Evolutionary conservation across 1,284 basidiomycete genomes (phyloP).

Genomic region (Ustilago esculenta): DNA sequence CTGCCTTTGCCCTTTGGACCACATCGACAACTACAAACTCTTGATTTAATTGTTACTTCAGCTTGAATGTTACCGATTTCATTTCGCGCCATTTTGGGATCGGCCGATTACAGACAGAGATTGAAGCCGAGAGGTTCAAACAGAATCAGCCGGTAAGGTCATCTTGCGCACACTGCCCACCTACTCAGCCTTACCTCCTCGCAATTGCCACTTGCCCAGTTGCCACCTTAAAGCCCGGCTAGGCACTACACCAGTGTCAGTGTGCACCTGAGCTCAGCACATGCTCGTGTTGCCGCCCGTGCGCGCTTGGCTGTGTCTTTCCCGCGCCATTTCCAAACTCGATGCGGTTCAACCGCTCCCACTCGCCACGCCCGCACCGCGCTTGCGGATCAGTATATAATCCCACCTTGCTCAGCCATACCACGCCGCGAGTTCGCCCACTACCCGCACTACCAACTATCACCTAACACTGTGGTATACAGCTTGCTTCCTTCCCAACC

Average conservation of each 20-base stretch:
- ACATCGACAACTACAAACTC: too few species aligned
- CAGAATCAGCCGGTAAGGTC: background rate
- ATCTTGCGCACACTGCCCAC: too few species aligned
- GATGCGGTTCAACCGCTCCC: conserved; percentile 12
- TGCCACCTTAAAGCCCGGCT: conserved; percentile 2
- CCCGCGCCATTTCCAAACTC: too few species aligned
- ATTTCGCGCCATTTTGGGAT: conserved; percentile 2
- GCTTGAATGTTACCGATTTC: background rate
- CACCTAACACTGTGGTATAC: conserved; percentile 3
- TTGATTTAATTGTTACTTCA: too few species aligned
- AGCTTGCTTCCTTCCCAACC: background rate
- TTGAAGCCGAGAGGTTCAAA: background rate
- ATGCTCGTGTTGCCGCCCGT: conserved; percentile 9
- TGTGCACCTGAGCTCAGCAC: conserved; percentile 14
- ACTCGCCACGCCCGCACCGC: conserved; percentile 5
- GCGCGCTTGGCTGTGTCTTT: too few species aligned
- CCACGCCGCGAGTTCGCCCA: background rate
- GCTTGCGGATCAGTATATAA: conserved; percentile 22
- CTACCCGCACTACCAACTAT: conserved; percentile 16
- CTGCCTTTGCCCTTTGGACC: too few species aligned
- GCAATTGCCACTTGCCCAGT: conserved; percentile 1
- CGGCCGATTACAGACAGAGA: conserved; percentile 6
- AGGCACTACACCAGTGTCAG: conserved; percentile 17
- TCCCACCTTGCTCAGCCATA: conserved; percentile 13
- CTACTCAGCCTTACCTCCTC: too few species aligned